phyloP scores from a whole-genome alignment of 352 stramenopile species.

The Pythium scleroteichum region DNA sequence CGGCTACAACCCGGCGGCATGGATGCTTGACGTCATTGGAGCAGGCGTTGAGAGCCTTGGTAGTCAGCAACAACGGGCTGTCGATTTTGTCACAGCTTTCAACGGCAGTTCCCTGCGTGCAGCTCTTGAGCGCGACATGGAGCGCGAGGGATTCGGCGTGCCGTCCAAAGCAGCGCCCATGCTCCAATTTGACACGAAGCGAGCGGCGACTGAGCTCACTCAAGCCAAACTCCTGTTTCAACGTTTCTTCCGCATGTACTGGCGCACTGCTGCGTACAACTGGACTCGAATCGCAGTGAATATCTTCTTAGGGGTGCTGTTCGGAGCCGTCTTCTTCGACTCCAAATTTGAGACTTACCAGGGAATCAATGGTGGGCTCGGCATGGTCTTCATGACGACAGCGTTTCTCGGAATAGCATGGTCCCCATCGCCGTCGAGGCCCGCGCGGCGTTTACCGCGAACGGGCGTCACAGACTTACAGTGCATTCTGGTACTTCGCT shows the following conservation, averaged over 20 bases:
- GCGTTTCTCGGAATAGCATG: constrained; percentile 67
- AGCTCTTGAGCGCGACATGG: constrained; percentile 10
- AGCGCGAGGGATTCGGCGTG: constrained; percentile 16
- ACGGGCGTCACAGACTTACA: constrained; percentile 78
- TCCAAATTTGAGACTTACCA: constrained; percentile 31
- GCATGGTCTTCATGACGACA: constrained; percentile 73
- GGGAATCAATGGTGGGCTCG: constrained; percentile 38
- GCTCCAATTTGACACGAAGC: constrained; percentile 30
- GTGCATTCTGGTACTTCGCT: constrained; percentile 54
- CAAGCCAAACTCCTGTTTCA: constrained; percentile 27
- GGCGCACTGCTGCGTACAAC: constrained; percentile 67
- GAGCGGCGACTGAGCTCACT: constrained; percentile 15
- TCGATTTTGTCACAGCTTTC: constrained; percentile 25
- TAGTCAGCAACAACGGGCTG: neutral
- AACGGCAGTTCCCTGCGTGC: constrained; percentile 10
- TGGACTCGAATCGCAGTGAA: constrained; percentile 56
- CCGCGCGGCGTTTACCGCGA: constrained; percentile 88
- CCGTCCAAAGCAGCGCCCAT: constrained; percentile 2
- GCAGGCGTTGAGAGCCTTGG: constrained; percentile 19
- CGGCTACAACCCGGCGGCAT: constrained; percentile 45
- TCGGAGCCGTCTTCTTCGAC: constrained; percentile 54
- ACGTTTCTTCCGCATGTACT: constrained; percentile 35
- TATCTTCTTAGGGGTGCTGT: constrained; percentile 62
- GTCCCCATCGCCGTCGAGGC: constrained; percentile 69
- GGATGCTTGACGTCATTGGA: constrained; percentile 32